These are phyloP conservation scores for Colletotrichum liaoningense DNA, from an alignment of 2,329 filamentous ascomycete genomes.

Conservation along the genomic window DNA sequence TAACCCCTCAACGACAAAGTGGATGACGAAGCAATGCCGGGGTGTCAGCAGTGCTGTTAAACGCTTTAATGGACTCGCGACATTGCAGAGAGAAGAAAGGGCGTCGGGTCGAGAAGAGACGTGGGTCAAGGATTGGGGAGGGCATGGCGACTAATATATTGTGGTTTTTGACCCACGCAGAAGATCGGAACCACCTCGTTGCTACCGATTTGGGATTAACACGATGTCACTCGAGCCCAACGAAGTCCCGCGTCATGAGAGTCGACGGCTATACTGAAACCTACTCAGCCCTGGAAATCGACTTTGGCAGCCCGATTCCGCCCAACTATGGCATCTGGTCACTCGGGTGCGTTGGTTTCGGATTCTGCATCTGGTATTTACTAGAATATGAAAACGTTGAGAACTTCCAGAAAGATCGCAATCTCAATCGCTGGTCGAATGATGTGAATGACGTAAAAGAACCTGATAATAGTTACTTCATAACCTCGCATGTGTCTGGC, in stretches of 20 bases:
- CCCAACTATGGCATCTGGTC: conserved; percentile 43
- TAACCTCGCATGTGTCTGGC: not conserved
- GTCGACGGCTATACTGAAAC: conserved; percentile 19
- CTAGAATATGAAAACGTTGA: not conserved
- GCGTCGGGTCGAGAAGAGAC: not conserved
- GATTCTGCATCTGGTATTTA: conserved; percentile 41
- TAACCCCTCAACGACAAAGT: not conserved
- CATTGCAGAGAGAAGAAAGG: conserved; percentile 4
- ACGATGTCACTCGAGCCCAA: conserved; percentile 9
- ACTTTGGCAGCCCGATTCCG: conserved; percentile 26
- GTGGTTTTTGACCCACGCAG: conserved; percentile 15
- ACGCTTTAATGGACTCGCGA: conserved; percentile 13
- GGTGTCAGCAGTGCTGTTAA: conserved; percentile 20
- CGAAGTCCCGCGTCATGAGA: conserved; percentile 9
- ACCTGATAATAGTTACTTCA: conserved; percentile 7
- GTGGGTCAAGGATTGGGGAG: conserved; percentile 9
- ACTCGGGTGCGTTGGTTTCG: conserved; percentile 43
- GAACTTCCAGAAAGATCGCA: not conserved
- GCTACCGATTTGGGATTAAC: conserved; percentile 20
- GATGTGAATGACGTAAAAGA: not conserved
- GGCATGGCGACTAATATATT: conserved; percentile 28
- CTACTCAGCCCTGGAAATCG: conserved; percentile 19
- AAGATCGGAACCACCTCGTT: conserved; percentile 9
- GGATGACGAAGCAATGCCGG: conserved; percentile 20
- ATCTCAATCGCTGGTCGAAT: not conserved